Conservation (phyloP, 1,139 yeast genomes). For the Taphrina deformans region DNA sequence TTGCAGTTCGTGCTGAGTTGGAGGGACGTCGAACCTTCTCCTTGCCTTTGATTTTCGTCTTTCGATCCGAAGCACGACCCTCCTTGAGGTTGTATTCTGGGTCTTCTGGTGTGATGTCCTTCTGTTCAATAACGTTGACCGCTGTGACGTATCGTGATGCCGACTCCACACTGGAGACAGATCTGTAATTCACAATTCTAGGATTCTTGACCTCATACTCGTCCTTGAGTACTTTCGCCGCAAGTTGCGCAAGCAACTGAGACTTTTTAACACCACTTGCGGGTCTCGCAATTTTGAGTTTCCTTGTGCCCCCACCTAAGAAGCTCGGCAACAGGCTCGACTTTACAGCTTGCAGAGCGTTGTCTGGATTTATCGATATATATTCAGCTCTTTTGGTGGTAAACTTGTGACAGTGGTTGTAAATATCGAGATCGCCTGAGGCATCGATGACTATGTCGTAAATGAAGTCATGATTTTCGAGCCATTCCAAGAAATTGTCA, state of each 20-base stretch:
- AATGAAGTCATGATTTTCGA: constrained; percentile 4
- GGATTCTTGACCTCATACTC: constrained; percentile 10
- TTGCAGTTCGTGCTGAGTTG: neutral
- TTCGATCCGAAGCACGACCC: neutral
- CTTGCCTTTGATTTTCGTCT: constrained; percentile 11
- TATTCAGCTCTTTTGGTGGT: constrained; percentile 18
- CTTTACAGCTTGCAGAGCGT: constrained; percentile 7
- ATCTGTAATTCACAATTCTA: constrained; percentile 8
- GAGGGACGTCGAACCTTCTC: neutral
- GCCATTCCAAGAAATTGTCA: constrained; percentile 29
- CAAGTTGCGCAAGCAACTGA: constrained; percentile 2
- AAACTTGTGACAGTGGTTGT: constrained; percentile 24
- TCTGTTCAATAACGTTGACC: constrained; percentile 26
- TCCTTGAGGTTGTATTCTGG: neutral
- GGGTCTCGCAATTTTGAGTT: constrained; percentile 4
- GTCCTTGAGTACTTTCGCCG: neutral
- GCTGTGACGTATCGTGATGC: constrained; percentile 20
- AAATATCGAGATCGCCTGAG: constrained; percentile 25
- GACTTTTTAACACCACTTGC: constrained; percentile 11
- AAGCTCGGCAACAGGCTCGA: constrained; percentile 22
- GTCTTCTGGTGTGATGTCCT: constrained; percentile 28
- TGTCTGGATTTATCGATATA: constrained; percentile 20
- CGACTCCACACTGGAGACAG: constrained; percentile 6
- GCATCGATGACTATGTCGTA: constrained; percentile 26
- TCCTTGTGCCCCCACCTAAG: constrained; percentile 28